phyloP scores from a whole-genome alignment of 2,329 filamentous ascomycete species.

The Hypoxylon sp. region DNA sequence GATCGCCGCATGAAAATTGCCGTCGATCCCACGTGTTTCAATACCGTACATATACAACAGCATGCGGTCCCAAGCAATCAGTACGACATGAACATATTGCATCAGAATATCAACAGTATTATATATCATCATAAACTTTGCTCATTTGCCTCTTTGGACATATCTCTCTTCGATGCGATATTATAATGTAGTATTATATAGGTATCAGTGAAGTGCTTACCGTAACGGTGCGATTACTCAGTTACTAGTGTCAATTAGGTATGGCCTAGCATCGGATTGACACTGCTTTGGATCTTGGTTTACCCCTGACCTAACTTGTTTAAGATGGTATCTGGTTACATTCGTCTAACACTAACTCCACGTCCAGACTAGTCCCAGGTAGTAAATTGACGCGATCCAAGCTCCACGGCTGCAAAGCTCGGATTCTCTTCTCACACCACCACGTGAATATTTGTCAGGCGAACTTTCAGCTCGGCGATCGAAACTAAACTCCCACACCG shows the following conservation, averaged over 20 bases:
- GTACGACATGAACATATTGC: slow-evolving; percentile 23
- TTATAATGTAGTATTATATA: slow-evolving; percentile 15
- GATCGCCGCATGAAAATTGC: slow-evolving; percentile 38
- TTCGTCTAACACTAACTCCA: slow-evolving; percentile 31
- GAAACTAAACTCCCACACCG: slow-evolving; percentile 7
- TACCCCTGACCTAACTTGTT: slow-evolving; percentile 40
- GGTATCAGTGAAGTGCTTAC: not conserved
- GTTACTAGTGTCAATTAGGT: slow-evolving; percentile 12
- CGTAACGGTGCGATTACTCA: not conserved
- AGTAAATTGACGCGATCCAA: slow-evolving; percentile 31
- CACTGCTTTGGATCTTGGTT: slow-evolving; percentile 39
- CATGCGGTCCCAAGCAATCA: slow-evolving; percentile 21
- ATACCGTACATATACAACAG: slow-evolving; percentile 15
- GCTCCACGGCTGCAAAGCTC: slow-evolving; percentile 25
- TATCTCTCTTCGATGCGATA: not conserved
- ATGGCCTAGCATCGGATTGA: slow-evolving; percentile 9
- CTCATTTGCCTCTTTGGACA: not conserved
- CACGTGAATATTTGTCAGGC: slow-evolving; percentile 29
- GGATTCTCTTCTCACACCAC: slow-evolving; percentile 19
- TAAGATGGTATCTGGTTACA: slow-evolving; percentile 30
- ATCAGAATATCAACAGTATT: slow-evolving; percentile 6
- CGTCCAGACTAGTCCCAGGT: slow-evolving; percentile 20
- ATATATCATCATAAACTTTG: not conserved
- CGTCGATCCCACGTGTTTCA: slow-evolving; percentile 47
- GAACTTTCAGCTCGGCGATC: slow-evolving; percentile 30